A percentile compares a stretch with the other conserved stretches of the same genome.
phyloP scores from a whole-genome alignment of 2,329 filamentous ascomycete species.

The Dothideomycetidae sp. region DNA sequence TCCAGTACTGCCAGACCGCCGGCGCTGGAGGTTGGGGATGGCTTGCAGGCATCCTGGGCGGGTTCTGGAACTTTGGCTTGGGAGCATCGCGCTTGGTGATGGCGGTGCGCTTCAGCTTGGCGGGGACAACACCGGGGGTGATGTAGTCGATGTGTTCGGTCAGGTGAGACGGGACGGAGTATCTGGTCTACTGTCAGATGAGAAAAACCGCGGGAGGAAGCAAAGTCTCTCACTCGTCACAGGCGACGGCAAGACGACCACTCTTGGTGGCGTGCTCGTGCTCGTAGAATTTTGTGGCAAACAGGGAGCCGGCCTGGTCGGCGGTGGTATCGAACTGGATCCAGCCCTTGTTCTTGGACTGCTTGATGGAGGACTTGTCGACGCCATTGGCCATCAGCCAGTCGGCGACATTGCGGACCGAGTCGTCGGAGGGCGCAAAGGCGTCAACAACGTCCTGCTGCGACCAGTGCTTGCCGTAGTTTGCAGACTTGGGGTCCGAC shows the following conservation, averaged over 20 bases:
- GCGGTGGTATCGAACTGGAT: slow-evolving; percentile 20
- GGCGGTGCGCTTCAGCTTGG: slow-evolving; percentile 16
- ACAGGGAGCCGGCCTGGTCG: slow-evolving; percentile 17
- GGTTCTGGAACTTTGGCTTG: too few species aligned
- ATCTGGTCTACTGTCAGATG: too few species aligned
- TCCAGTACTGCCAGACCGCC: too few species aligned
- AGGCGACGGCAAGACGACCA: slow-evolving; percentile 13
- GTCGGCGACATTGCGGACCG: slow-evolving; percentile 14
- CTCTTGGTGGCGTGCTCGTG: slow-evolving; percentile 14
- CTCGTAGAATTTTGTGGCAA: slow-evolving; percentile 19
- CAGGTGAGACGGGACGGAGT: slow-evolving; percentile 16
- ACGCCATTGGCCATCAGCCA: slow-evolving; percentile 16
- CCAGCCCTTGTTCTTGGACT: slow-evolving; percentile 23
- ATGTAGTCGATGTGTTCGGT: slow-evolving; percentile 18
- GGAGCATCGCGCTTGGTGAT: too few species aligned
- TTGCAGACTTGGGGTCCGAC: slow-evolving; percentile 19
- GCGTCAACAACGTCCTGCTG: slow-evolving; percentile 17
- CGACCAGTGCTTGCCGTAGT: slow-evolving; percentile 25
- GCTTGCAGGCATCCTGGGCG: too few species aligned
- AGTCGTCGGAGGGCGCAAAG: slow-evolving; percentile 18
- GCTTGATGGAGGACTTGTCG: slow-evolving; percentile 15
- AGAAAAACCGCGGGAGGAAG: too few species aligned
- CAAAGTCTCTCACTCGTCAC: too few species aligned
- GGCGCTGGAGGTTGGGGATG: too few species aligned
- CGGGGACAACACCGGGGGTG: slow-evolving; percentile 16